A percentile compares a stretch with the other conserved stretches of the same genome.
phyloP scores from a whole-genome alignment of 495 filamentous ascomycete species.

The Penicillium coprophilum region DNA sequence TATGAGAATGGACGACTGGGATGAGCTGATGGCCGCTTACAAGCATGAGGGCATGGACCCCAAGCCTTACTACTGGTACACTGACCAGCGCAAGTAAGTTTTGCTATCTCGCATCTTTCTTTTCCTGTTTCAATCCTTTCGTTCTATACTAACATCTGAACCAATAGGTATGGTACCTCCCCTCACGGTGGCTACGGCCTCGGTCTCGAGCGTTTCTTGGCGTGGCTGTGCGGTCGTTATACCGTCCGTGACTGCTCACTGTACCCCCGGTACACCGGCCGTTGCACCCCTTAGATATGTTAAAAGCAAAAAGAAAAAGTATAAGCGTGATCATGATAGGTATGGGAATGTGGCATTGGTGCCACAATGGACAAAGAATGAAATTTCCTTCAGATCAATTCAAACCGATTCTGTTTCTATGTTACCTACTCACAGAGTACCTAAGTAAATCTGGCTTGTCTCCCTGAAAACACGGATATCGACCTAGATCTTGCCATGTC shows the following conservation, averaged over 20 bases:
- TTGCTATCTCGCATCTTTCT: background rate
- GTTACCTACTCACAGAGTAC: background rate
- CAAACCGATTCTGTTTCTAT: background rate
- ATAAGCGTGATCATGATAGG: conserved; percentile 12
- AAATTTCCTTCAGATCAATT: background rate
- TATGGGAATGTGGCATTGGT: conserved; percentile 4
- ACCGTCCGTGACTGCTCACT: conserved; percentile 87
- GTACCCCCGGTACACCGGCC: conserved; percentile 91
- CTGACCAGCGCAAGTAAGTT: conserved; percentile 95
- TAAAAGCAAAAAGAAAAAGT: conserved; percentile 6
- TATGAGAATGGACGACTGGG: conserved; percentile 92
- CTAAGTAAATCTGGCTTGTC: background rate
- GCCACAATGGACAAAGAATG: background rate
- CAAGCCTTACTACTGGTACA: conserved; percentile 97
- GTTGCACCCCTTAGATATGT: conserved; percentile 75
- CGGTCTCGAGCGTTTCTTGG: conserved; percentile 92
- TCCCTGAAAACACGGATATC: background rate
- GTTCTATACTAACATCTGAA: conserved; percentile 3
- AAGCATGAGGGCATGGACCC: conserved; percentile 82
- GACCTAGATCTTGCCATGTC: background rate
- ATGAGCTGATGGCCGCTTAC: conserved; percentile 90
- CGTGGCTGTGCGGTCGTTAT: conserved; percentile 91
- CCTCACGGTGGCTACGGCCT: conserved; percentile 96
- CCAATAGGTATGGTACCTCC: conserved; percentile 79
- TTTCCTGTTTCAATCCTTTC: background rate